These are phyloP conservation scores for Phytopythium cucurbitacearum DNA, from an alignment of 352 stramenopile genomes.

Conservation along the genomic window DNA sequence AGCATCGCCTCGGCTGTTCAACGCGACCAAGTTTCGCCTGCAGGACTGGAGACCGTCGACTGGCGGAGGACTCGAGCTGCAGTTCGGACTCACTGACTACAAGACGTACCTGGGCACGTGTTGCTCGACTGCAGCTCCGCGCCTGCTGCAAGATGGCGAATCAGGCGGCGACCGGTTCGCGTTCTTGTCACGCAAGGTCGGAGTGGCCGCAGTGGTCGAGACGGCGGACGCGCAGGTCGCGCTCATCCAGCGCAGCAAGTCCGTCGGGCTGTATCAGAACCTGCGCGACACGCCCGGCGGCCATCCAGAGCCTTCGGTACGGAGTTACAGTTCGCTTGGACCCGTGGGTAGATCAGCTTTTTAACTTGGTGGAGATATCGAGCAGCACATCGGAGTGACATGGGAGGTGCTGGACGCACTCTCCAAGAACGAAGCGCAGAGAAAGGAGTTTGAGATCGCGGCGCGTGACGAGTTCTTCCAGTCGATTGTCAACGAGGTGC, in stretches of 20 bases:
- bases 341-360: neutral
- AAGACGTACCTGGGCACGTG: slow-evolving; percentile 74
- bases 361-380: neutral
- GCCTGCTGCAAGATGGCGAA: slow-evolving; percentile 32
- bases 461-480: slow-evolving; percentile 50
- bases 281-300: slow-evolving; percentile 75
- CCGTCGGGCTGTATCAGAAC: slow-evolving; percentile 68
- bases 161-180: slow-evolving; percentile 25
- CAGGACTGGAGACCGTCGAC: slow-evolving; percentile 8
- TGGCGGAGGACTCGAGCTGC: slow-evolving; percentile 13
- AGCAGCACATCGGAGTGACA: slow-evolving; percentile 28
- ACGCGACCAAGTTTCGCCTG: slow-evolving; percentile 70
- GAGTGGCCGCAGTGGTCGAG: slow-evolving; percentile 67
- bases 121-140: slow-evolving; percentile 34
- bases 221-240: slow-evolving; percentile 54
- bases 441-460: slow-evolving; percentile 18
- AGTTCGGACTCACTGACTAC: slow-evolving; percentile 68
- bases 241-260: slow-evolving; percentile 61
- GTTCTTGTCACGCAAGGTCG: slow-evolving; percentile 77
- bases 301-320: slow-evolving; percentile 65
- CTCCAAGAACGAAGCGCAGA: slow-evolving; percentile 9
- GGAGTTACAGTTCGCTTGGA: neutral
- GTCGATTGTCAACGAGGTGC: slow-evolving; percentile 69
- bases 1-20: slow-evolving; percentile 53
- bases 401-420: slow-evolving; percentile 19